A percentile compares a stretch with the other conserved stretches of the same genome.
phyloP scores from a whole-genome alignment of 495 filamentous ascomycete species.

The Aspergillus diversus region DNA sequence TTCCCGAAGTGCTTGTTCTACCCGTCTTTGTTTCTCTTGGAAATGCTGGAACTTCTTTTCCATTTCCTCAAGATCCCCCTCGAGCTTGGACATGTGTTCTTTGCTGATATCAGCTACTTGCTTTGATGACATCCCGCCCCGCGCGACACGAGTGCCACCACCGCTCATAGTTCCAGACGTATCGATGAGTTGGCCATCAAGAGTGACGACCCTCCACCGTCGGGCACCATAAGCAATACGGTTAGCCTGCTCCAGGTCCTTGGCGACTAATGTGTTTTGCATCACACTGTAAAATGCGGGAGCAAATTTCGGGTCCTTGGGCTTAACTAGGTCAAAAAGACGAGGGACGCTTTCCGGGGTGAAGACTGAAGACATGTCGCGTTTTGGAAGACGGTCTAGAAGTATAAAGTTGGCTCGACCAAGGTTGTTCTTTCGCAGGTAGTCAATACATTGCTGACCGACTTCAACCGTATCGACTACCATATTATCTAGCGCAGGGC shows the following conservation, averaged over 20 bases:
- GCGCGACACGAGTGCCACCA: constrained; percentile 85
- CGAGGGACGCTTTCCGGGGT: constrained; percentile 92
- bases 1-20: constrained; percentile 72
- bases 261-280: constrained; percentile 91
- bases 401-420: constrained; percentile 98
- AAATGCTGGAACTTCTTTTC: constrained; percentile 81
- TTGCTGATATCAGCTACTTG: constrained; percentile 80
- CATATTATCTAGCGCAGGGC: constrained; percentile 87
- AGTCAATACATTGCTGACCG: constrained; percentile 96
- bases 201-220: constrained; percentile 93
- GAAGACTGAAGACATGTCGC: constrained; percentile 74
- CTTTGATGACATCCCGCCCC: constrained; percentile 94
- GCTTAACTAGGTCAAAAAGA: constrained; percentile 88
- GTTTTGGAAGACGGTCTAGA: constrained; percentile 78
- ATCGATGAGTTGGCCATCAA: constrained; percentile 94
- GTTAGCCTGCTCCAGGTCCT: constrained; percentile 90
- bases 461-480: constrained; percentile 94
- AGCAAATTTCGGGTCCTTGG: constrained; percentile 83
- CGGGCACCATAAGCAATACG: constrained; percentile 91
- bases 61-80: constrained; percentile 80
- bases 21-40: constrained; percentile 75
- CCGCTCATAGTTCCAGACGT: constrained; percentile 98
- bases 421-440: constrained; percentile 94
- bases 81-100: constrained; percentile 85
- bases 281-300: constrained; percentile 93